phyloP scores from a whole-genome alignment of 2,329 filamentous ascomycete genomes.

The Colletotrichum sp. region DNA sequence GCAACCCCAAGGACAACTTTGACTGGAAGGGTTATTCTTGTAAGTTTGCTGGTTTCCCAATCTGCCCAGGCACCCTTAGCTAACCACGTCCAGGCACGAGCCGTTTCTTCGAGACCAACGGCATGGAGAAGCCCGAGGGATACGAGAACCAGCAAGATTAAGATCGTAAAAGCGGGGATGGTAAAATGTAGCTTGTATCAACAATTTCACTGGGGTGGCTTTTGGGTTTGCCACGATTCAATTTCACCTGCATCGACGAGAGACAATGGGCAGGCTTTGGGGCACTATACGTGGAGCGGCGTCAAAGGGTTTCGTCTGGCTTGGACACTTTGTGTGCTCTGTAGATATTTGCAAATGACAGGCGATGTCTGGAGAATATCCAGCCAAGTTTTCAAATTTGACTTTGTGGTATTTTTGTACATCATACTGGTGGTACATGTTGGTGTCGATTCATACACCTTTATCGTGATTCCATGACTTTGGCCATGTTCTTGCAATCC shows the following conservation, averaged over 20 bases:
- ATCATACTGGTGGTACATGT: conserved; percentile 7
- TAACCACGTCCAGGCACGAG: conserved; percentile 68
- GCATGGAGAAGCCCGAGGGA: conserved; percentile 81
- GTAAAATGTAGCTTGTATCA: conserved; percentile 14
- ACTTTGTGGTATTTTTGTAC: conserved; percentile 4
- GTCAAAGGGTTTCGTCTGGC: conserved; percentile 17
- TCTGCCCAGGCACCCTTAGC: neutral
- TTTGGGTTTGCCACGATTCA: conserved; percentile 13
- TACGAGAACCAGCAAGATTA: conserved; percentile 74
- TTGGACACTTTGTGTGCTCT: conserved; percentile 18
- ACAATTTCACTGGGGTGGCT: conserved; percentile 6
- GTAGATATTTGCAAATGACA: conserved; percentile 14
- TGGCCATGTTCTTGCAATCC: neutral
- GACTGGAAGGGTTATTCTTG: conserved; percentile 99
- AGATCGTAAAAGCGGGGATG: neutral
- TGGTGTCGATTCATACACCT: neutral
- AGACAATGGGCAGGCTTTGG: conserved; percentile 11
- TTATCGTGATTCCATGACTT: neutral
- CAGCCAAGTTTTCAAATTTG: neutral
- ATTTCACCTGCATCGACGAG: conserved; percentile 8
- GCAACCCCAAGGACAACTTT: conserved; percentile 96
- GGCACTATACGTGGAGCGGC: conserved; percentile 17
- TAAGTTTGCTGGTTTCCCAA: conserved; percentile 53
- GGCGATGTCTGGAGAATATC: neutral
- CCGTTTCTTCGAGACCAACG: conserved; percentile 83